Conservation (phyloP, 2,329 filamentous ascomycete genomes). For the Fusarium redolens region DNA sequence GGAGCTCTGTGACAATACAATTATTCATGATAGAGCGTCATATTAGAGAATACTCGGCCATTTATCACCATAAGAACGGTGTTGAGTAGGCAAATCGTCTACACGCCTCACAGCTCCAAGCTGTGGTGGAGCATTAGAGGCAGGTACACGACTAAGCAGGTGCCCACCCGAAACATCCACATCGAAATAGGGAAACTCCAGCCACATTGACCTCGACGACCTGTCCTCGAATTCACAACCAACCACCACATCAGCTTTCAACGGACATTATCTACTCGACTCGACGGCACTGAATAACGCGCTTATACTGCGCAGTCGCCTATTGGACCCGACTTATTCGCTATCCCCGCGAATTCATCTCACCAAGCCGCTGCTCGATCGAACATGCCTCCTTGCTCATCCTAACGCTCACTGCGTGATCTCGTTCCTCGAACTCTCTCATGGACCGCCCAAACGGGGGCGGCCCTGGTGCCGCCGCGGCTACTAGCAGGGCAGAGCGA, state of each 20-base stretch:
- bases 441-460: slow-evolving; percentile 57
- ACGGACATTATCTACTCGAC: background rate
- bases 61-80: background rate
- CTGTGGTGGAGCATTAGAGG: slow-evolving; percentile 36
- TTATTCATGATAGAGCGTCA: background rate
- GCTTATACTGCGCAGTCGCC: slow-evolving; percentile 7
- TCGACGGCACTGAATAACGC: background rate
- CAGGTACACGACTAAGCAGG: slow-evolving; percentile 35
- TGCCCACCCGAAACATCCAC: slow-evolving; percentile 38
- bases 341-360: background rate
- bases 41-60: background rate
- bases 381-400: slow-evolving; percentile 47
- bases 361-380: slow-evolving; percentile 16
- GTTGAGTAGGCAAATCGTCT: background rate
- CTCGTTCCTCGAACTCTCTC: slow-evolving; percentile 34
- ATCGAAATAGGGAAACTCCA: slow-evolving; percentile 43
- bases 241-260: slow-evolving; percentile 13
- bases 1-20: background rate
- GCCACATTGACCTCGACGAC: slow-evolving; percentile 42
- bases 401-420: slow-evolving; percentile 42
- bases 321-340: background rate
- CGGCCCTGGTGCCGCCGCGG: slow-evolving; percentile 50
- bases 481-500: slow-evolving; percentile 72
- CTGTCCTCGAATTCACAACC: slow-evolving; percentile 34
- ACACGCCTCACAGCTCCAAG: slow-evolving; percentile 7